Conservation (phyloP, 163 green algal genomes). For the Scenedesmus sp. region DNA sequence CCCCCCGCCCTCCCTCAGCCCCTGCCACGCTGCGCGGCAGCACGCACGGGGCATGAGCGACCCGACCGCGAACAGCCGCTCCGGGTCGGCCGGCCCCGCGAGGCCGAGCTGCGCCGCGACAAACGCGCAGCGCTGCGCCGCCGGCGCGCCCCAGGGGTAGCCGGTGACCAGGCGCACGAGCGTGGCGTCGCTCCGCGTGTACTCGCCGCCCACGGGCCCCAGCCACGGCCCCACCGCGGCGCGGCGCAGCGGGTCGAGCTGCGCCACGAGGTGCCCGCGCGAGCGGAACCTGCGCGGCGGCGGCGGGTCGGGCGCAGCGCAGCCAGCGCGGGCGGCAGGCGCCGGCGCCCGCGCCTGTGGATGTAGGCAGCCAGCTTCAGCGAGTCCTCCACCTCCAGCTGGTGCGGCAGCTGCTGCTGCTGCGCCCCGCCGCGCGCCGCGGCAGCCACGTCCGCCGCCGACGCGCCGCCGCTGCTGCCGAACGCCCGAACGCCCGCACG, state of each 20-base stretch:
- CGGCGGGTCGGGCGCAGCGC: too few relatives aligned
- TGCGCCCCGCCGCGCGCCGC: too few relatives aligned
- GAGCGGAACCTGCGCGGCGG: slow-evolving; percentile 55
- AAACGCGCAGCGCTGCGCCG: slow-evolving; percentile 40
- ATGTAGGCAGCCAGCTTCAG: too few relatives aligned
- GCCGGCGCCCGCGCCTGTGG: too few relatives aligned
- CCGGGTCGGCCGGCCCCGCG: slow-evolving; percentile 5
- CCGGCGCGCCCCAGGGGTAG: slow-evolving; percentile 39
- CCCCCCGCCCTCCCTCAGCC: too few relatives aligned
- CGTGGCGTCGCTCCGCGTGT: slow-evolving; percentile 44
- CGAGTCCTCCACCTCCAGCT: too few relatives aligned
- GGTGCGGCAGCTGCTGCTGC: too few relatives aligned
- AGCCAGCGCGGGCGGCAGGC: too few relatives aligned
- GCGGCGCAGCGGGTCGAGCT: slow-evolving; percentile 63
- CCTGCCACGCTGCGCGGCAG: neutral
- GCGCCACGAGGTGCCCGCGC: slow-evolving; percentile 62
- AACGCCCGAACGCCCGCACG: too few relatives aligned
- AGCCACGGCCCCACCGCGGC: slow-evolving; percentile 53
- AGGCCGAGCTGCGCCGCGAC: slow-evolving; percentile 50
- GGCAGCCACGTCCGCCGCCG: too few relatives aligned
- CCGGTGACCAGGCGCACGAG: slow-evolving; percentile 45
- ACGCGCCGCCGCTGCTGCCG: too few relatives aligned
- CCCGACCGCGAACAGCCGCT: slow-evolving; percentile 45
- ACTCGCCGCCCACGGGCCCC: slow-evolving; percentile 32
- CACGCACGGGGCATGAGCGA: slow-evolving; percentile 39